Conservation (phyloP, 345 rosid genomes). For the Cochlearia excelsa region DNA sequence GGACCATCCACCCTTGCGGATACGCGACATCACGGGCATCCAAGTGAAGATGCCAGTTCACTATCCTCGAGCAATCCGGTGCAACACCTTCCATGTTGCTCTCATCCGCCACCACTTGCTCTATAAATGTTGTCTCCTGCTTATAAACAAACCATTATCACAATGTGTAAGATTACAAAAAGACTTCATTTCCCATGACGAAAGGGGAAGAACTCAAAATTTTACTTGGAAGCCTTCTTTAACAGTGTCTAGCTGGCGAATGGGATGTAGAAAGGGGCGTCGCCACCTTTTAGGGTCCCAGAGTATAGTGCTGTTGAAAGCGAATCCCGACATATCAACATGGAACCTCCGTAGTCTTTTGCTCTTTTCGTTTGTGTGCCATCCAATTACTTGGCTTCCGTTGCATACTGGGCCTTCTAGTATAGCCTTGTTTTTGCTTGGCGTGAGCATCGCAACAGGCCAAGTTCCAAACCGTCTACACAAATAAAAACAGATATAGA, state of each 20-base stretch:
- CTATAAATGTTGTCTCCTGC: conserved; percentile 91
- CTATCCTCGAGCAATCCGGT: conserved; percentile 63
- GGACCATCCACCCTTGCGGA: conserved; percentile 73
- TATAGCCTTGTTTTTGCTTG: conserved; percentile 79
- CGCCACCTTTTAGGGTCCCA: conserved; percentile 90
- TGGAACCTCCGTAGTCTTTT: conserved; percentile 81
- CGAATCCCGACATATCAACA: conserved; percentile 96
- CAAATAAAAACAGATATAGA: conserved; percentile 6
- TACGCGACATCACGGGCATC: conserved; percentile 50
- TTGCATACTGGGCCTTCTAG: conserved; percentile 90
- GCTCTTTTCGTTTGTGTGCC: conserved; percentile 97
- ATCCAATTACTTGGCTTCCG: conserved; percentile 73
- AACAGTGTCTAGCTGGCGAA: conserved; percentile 69
- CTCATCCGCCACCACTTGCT: conserved; percentile 89
- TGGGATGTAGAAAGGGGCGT: conserved; percentile 48
- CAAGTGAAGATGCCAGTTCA: conserved; percentile 95
- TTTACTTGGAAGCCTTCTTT: conserved; percentile 95
- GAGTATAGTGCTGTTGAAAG: conserved; percentile 86
- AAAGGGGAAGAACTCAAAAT: conserved; percentile 7
- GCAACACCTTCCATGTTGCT: conserved; percentile 83
- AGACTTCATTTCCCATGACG: not conserved
- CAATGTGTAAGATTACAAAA: not conserved
- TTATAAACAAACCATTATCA: conserved; percentile 9
- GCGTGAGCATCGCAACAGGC: conserved; percentile 96
- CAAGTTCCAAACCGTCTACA: conserved; percentile 86